Evolutionary conservation across 768 basidiomycete species (phyloP), one percentile per base, ranked within the genome.

Genomic region (Xerocomus spinulosus): DNA sequence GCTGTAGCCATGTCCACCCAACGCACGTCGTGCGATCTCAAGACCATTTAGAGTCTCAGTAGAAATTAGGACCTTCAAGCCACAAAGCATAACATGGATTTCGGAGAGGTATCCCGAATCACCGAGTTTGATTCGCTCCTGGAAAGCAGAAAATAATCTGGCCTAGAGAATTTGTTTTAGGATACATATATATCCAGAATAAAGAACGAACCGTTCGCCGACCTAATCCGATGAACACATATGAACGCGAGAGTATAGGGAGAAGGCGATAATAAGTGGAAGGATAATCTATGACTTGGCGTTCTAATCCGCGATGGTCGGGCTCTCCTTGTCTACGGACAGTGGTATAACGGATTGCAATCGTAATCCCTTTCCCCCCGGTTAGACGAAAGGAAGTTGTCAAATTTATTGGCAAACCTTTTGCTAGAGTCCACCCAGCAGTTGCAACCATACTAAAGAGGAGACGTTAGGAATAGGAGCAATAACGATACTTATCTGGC

Each of bases 1-100:
- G 54, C 84, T 85, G 63, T 78, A 87, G 0, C 87, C 87, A 62
- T 90, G 87, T 4, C 87, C 87, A 42, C 87, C 87, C 76, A 88
- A 78, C 0, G 83, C 76, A 14, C 84, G 75, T 8, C 85, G 76
- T 3, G 83, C 81, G 6, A 71, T 75, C 62, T 87, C 86, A 12
- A 86, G 57, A 52, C 83, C 83, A 28, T 73, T 73, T 2, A 80
- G 73, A 5, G 72, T 69, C n/a, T 71, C 61, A 0, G 75, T 72
- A 1, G 78, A 74, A 4, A 76, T 78, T 25, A 84, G 70, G 4
- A 79, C 72, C 61, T 90, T 90, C 20, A 89, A 69, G 0, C 81
- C 85, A 56, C 81, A 82, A 9, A 84, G 80, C 9, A 76, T 79
- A 0, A 83, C 81, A 55, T 90, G 87, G 60, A 85, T 75, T 52